Conservation (phyloP, 495 filamentous ascomycete species). For the Penicillium cataractarum region DNA sequence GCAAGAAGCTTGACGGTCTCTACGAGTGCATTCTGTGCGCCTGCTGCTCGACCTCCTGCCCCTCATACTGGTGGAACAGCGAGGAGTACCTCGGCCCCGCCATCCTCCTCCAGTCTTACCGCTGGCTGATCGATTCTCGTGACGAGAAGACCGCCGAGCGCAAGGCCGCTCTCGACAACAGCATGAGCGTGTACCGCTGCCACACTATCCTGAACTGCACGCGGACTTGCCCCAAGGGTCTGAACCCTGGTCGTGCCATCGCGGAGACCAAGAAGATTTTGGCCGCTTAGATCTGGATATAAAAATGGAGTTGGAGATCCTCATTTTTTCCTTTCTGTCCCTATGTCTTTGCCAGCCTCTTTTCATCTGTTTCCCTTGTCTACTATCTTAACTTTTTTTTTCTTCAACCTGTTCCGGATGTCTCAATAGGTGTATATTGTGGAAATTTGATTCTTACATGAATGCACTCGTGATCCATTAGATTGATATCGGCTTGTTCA, state of each 20-base stretch:
- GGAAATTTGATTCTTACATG: constrained; percentile 40
- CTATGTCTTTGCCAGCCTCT: constrained; percentile 33
- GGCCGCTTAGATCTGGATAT: constrained; percentile 53
- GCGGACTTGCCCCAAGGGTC: constrained; percentile 93
- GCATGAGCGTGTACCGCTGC: constrained; percentile 97
- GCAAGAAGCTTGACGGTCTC: constrained; percentile 94
- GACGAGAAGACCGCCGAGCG: constrained; percentile 86
- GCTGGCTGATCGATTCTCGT: constrained; percentile 91
- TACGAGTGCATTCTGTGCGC: constrained; percentile 99
- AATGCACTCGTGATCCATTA: constrained; percentile 34
- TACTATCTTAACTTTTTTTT: constrained; percentile 24
- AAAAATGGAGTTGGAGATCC: constrained; percentile 39
- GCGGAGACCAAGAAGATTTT: constrained; percentile 98
- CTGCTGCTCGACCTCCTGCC: constrained; percentile 98
- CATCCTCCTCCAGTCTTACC: constrained; percentile 93
- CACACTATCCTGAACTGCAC: constrained; percentile 99
- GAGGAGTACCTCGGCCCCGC: constrained; percentile 98
- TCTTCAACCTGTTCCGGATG: constrained; percentile 40
- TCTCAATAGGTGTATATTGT: constrained; percentile 56
- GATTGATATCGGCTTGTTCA: constrained; percentile 14
- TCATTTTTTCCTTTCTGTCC: constrained; percentile 33
- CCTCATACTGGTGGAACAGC: constrained; percentile 99
- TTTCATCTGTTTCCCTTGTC: constrained; percentile 26
- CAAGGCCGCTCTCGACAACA: constrained; percentile 91
- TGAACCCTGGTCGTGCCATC: constrained; percentile 94